Percentiles rank a stretch among this genome's conserved stretches.
Evolutionary conservation across 257 asterid species (phyloP).

Genomic region (Lithospermum erythrorhizon): DNA sequence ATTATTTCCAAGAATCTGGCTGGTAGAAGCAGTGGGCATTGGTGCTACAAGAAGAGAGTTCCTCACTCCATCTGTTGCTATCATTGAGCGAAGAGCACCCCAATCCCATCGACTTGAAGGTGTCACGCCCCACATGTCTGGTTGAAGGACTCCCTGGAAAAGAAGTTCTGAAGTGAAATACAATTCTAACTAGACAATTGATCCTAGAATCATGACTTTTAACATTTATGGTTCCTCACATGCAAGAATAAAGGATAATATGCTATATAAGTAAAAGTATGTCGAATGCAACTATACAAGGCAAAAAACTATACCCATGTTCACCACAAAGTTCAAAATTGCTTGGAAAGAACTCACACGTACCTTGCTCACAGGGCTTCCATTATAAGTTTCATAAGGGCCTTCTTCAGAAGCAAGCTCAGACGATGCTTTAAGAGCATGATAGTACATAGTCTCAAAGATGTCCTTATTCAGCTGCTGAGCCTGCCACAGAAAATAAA

Average conservation of each 20-base stretch:
- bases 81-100: conserved; percentile 56
- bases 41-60: conserved; percentile 94
- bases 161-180: neutral
- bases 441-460: conserved; percentile 90
- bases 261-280: neutral
- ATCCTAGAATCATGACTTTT: neutral
- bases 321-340: neutral
- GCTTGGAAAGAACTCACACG: conserved; percentile 5
- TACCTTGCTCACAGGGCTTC: conserved; percentile 96
- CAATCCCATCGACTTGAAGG: conserved; percentile 92
- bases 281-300: neutral
- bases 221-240: neutral
- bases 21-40: conserved; percentile 98
- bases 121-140: conserved; percentile 89
- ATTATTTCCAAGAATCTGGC: conserved; percentile 97
- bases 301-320: too few relatives aligned
- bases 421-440: conserved; percentile 81
- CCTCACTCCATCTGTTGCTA: conserved; percentile 58
- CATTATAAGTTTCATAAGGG: conserved; percentile 69
- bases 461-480: conserved; percentile 88
- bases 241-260: neutral
- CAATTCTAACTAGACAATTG: neutral
- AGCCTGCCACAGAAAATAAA: conserved; percentile 42
- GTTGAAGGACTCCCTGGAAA: conserved; percentile 79
- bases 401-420: conserved; percentile 73